Percentiles rank a stretch among this genome's conserved stretches.
phyloP scores from a whole-genome alignment of 129 eudicot genomes.

The Chrysanthemum makinoi region DNA sequence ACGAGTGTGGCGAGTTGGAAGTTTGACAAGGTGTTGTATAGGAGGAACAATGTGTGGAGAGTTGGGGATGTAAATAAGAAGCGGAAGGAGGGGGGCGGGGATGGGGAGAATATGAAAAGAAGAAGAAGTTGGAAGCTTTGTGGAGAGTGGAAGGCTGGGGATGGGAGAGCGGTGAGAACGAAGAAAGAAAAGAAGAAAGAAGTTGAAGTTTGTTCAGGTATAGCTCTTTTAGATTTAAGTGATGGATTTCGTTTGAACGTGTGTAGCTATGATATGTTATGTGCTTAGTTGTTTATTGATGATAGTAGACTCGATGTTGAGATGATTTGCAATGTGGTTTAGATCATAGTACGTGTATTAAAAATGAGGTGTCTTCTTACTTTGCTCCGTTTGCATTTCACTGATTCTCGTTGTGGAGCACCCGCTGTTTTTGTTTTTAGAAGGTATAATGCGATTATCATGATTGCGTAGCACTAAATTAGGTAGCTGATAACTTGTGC shows the following conservation, averaged over 20 bases:
- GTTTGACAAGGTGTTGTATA: slow-evolving; percentile 69
- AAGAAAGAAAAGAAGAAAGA: slow-evolving; percentile 27
- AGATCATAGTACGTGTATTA: neutral
- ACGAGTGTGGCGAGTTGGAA: slow-evolving; percentile 78
- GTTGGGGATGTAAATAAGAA: slow-evolving; percentile 65
- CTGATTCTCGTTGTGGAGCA: neutral
- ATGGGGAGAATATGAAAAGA: slow-evolving; percentile 35
- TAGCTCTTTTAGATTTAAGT: neutral
- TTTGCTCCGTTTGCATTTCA: neutral
- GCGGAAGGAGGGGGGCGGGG: slow-evolving; percentile 26
- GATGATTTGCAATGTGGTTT: neutral
- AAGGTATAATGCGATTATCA: neutral
- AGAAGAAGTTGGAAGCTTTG: slow-evolving; percentile 28
- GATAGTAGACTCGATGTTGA: neutral
- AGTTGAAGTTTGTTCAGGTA: slow-evolving; percentile 31
- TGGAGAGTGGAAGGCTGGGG: slow-evolving; percentile 14
- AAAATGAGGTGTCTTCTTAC: neutral
- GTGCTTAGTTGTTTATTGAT: neutral
- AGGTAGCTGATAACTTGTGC: neutral
- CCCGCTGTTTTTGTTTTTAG: neutral
- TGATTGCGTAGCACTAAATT: neutral
- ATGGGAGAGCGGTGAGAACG: slow-evolving; percentile 13
- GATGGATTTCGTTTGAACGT: neutral
- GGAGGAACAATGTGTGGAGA: slow-evolving; percentile 88
- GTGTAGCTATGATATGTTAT: neutral